Evolutionary conservation across 352 stramenopile genomes (phyloP).

Genomic region (Globisporangium spinosum): DNA sequence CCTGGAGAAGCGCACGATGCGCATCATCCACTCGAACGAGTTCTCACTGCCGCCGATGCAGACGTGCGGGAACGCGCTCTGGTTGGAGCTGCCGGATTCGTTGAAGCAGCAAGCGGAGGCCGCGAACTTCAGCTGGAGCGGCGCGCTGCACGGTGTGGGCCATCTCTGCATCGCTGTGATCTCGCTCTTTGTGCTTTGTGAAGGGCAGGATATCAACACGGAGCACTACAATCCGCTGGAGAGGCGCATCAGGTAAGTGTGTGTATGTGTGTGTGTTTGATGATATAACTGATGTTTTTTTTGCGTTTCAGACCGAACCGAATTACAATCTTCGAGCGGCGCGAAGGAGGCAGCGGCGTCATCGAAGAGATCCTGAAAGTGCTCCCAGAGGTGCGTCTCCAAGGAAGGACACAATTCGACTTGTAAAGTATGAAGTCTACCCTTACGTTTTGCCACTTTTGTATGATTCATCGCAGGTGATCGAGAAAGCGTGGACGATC

Average conservation of each 20-base stretch:
- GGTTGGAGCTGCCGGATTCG: conserved; percentile 89
- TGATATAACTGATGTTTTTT: not conserved
- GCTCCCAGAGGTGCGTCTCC: conserved; percentile 43
- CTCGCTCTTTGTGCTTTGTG: conserved; percentile 92
- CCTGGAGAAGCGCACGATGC: conserved; percentile 77
- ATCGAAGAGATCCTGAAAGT: conserved; percentile 68
- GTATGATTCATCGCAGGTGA: conserved; percentile 23
- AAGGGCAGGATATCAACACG: conserved; percentile 75
- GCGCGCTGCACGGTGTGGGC: conserved; percentile 76
- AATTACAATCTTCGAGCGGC: conserved; percentile 86
- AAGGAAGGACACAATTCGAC: not conserved
- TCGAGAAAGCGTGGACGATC: conserved; percentile 63
- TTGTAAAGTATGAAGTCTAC: not conserved
- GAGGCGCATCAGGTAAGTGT: conserved; percentile 24
- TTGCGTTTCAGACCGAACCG: conserved; percentile 51
- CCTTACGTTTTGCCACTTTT: too few relatives aligned
- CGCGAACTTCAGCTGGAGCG: conserved; percentile 32
- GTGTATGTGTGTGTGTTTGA: conserved; percentile 28
- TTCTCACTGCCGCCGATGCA: conserved; percentile 96
- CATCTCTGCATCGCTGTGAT: conserved; percentile 91
- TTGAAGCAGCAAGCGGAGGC: conserved; percentile 43
- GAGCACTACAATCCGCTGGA: conserved; percentile 84
- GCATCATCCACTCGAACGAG: conserved; percentile 80
- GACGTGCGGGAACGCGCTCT: conserved; percentile 92
- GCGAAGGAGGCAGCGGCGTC: conserved; percentile 86